Base-by-base conservation (phyloP, 805 yeast genomes). In the Wickerhamomyces pijperi region DNA sequence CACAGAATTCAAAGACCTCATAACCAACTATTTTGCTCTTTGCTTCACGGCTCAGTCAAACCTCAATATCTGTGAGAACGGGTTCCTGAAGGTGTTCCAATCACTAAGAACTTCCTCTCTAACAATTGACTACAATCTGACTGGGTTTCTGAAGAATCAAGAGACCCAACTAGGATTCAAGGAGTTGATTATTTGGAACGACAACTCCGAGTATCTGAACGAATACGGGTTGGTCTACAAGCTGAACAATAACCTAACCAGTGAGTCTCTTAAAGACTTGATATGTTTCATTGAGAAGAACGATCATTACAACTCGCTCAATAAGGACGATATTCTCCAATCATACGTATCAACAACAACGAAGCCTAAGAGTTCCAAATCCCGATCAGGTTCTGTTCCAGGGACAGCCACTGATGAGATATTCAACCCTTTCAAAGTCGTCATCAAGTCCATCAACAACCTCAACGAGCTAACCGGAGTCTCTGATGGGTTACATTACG, bases 11-110 rank as follows among this genome's bases (percentile, higher is more conserved):
- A 33, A 42, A 2, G 39, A 34, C 14, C 39, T 38, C n/a, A 36
- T 58, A 6, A 42, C 42, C 20, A 42, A 43, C 16, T 65, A 70
- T 70, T 66, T 68, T 68, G 41, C 34, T 3, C 39, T 39, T 2
- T 66, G 70, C 68, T 40, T 59, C 3, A 33, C n/a, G 2, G 14
- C 7, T 12, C 50, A 55, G 39, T 47, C 50, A 28, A 56, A 36
- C 8, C 18, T 59, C 20, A 56, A 49, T 11, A 28, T 63, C 14
- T 42, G 41, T 12, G 62, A 56, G 35, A 53, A 60, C 39, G 70
- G 70, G 0, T 37, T 56, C n/a, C 37, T 62, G 35, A 61, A 58
- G 36, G 28, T 58, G 20, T 42, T 56, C 5, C 35, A 53, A 12
- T 59, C 61, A 3, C 43, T 48, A 16, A 46, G 43, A 15, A 40